Conservation (phyloP, 768 basidiomycete genomes). For the Termitomyces titanicus region DNA sequence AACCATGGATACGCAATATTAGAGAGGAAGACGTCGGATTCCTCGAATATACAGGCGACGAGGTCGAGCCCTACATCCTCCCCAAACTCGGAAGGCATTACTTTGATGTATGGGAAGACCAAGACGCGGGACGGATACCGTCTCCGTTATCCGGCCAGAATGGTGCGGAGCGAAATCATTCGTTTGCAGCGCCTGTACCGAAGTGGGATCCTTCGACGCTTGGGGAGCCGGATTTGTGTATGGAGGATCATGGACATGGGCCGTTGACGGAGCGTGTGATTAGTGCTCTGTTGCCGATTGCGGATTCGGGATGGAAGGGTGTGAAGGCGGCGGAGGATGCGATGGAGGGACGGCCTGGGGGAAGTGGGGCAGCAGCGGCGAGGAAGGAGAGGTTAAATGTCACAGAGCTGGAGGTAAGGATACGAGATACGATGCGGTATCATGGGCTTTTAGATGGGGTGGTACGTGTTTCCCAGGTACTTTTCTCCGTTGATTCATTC, state of each 20-base stretch:
- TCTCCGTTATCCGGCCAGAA: conserved; percentile 22
- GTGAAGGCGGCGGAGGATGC: conserved; percentile 83
- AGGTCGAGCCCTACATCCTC: conserved; percentile 81
- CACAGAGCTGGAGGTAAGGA: conserved; percentile 71
- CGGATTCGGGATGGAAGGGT: conserved; percentile 69
- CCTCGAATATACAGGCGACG: conserved; percentile 87
- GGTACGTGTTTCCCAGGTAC: conserved; percentile 42
- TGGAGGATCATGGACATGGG: conserved; percentile 81
- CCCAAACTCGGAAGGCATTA: conserved; percentile 89
- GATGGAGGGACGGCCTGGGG: conserved; percentile 80
- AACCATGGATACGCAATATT: conserved; percentile 85
- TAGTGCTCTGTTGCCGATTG: conserved; percentile 68
- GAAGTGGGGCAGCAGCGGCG: conserved; percentile 74
- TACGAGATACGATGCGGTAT: conserved; percentile 73
- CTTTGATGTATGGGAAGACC: conserved; percentile 89
- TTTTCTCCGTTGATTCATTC: background rate
- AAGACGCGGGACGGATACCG: conserved; percentile 56
- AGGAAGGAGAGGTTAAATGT: conserved; percentile 74
- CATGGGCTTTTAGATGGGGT: conserved; percentile 66
- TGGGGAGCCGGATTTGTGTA: conserved; percentile 61
- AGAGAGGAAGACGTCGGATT: conserved; percentile 96
- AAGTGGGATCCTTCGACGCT: conserved; percentile 86
- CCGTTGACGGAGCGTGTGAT: conserved; percentile 84
- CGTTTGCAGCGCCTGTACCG: conserved; percentile 49
- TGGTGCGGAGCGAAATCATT: conserved; percentile 29